A percentile compares a stretch with the other conserved stretches of the same genome.
phyloP scores from a whole-genome alignment of 257 asterid genomes.

The Thymus mandschuricus region DNA sequence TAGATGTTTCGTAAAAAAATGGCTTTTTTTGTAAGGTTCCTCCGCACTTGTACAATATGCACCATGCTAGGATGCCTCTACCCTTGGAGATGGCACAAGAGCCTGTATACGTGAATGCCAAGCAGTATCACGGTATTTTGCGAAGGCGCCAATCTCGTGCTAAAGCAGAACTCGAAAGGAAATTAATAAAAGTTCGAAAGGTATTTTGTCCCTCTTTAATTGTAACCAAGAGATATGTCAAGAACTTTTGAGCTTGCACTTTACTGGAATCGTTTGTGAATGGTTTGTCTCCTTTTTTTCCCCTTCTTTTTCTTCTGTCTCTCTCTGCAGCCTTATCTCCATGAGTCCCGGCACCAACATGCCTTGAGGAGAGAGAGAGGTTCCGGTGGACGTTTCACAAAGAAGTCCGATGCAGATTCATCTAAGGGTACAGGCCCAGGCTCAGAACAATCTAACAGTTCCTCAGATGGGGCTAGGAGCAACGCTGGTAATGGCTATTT shows the following conservation, averaged over 20 bases:
- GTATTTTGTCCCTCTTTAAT: conserved; percentile 34
- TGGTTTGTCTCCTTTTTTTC: neutral
- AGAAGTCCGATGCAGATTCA: conserved; percentile 52
- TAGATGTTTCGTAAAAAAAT: conserved; percentile 1
- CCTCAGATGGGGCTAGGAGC: conserved; percentile 33
- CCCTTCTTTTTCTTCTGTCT: neutral
- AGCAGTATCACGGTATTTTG: conserved; percentile 84
- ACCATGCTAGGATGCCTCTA: conserved; percentile 80
- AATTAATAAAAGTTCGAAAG: conserved; percentile 79
- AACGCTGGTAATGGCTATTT: conserved; percentile 35
- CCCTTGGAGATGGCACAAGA: conserved; percentile 85
- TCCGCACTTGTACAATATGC: conserved; percentile 63
- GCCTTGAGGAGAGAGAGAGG: conserved; percentile 86
- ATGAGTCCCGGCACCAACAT: conserved; percentile 93
- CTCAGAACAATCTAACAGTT: conserved; percentile 37
- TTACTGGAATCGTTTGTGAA: neutral
- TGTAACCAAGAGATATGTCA: neutral
- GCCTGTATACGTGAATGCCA: conserved; percentile 92
- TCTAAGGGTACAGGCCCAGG: conserved; percentile 46
- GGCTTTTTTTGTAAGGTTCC: conserved; percentile 52
- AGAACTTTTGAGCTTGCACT: neutral
- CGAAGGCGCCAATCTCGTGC: conserved; percentile 91
- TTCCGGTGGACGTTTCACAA: conserved; percentile 85
- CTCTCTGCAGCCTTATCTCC: conserved; percentile 74
- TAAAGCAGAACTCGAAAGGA: conserved; percentile 86